phyloP scores from a whole-genome alignment of 225 moss, liverwort and hornwort genomes.

The Marchantia paleacea region DNA sequence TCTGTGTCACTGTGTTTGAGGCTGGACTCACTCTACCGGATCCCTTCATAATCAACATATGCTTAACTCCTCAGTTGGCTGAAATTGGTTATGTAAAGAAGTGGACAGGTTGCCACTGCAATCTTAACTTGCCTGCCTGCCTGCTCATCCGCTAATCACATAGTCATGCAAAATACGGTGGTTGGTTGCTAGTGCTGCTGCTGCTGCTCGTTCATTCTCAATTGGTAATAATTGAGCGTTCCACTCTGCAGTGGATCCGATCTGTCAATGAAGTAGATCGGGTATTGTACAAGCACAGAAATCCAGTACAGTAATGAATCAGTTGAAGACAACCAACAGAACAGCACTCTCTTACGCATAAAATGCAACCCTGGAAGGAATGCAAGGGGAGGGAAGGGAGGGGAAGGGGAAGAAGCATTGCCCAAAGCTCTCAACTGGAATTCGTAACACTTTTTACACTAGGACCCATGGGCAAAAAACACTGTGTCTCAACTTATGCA shows the following conservation, averaged over 20 bases:
- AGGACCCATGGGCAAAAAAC: not conserved
- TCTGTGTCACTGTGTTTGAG: constrained; percentile 15
- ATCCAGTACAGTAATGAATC: constrained; percentile 8
- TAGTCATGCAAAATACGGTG: not conserved
- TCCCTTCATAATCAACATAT: constrained; percentile 22
- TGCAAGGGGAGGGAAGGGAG: not conserved
- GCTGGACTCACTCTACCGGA: constrained; percentile 17
- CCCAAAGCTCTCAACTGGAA: not conserved
- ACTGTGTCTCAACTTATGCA: not conserved
- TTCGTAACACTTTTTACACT: not conserved
- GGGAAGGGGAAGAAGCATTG: not conserved
- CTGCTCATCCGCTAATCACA: not conserved
- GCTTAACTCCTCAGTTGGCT: constrained; percentile 18
- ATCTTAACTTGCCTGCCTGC: constrained; percentile 16
- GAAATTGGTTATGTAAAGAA: constrained; percentile 24
- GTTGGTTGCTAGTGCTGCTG: not conserved
- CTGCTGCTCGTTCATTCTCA: constrained; percentile 14
- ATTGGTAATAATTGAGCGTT: constrained; percentile 20
- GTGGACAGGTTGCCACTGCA: constrained; percentile 14
- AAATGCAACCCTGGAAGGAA: not conserved
- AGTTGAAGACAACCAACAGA: not conserved
- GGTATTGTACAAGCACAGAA: not conserved
- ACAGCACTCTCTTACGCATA: not conserved
- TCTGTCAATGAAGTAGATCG: not conserved
- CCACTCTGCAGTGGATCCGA: not conserved